A percentile compares a stretch with the other conserved stretches of the same genome.
Evolutionary conservation across 2,329 filamentous ascomycete species (phyloP).

Genomic region (Ophiostoma sp.): DNA sequence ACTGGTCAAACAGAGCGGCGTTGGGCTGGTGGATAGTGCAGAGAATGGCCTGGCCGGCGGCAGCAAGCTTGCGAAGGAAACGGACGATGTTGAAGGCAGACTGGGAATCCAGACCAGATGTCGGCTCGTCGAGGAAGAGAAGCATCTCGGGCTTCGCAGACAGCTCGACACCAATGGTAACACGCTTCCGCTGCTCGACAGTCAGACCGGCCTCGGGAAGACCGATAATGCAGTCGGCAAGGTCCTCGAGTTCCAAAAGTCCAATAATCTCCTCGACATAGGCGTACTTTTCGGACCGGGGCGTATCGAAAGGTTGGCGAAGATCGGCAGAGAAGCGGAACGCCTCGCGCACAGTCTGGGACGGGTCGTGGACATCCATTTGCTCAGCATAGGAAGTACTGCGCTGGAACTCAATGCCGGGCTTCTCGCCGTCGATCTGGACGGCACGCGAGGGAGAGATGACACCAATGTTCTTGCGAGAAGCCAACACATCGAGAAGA

Average conservation of each 20-base stretch:
- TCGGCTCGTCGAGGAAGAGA: slow-evolving; percentile 74
- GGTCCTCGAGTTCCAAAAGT: slow-evolving; percentile 53
- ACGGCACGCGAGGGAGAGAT: slow-evolving; percentile 47
- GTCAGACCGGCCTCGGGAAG: slow-evolving; percentile 63
- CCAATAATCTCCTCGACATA: slow-evolving; percentile 57
- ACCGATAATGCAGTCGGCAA: slow-evolving; percentile 55
- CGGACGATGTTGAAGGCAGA: slow-evolving; percentile 71
- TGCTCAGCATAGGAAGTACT: slow-evolving; percentile 60
- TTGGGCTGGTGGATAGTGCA: slow-evolving; percentile 92
- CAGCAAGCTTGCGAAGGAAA: slow-evolving; percentile 69
- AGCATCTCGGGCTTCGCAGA: slow-evolving; percentile 74
- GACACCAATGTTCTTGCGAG: slow-evolving; percentile 57
- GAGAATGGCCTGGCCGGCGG: slow-evolving; percentile 79
- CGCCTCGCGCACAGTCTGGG: slow-evolving; percentile 58
- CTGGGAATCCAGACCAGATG: slow-evolving; percentile 66
- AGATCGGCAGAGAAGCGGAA: slow-evolving; percentile 58
- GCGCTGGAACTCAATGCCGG: slow-evolving; percentile 54
- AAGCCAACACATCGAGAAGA: slow-evolving; percentile 66
- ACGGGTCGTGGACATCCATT: slow-evolving; percentile 56
- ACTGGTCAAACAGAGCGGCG: slow-evolving; percentile 79
- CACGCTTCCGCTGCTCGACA: slow-evolving; percentile 61
- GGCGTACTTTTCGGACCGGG: slow-evolving; percentile 49
- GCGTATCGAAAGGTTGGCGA: slow-evolving; percentile 50
- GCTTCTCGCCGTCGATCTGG: slow-evolving; percentile 51
- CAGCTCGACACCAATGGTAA: slow-evolving; percentile 89